These are phyloP conservation scores for Ganoderma leucocontextum DNA, from an alignment of 1,284 basidiomycete species.

Conservation along the genomic window DNA sequence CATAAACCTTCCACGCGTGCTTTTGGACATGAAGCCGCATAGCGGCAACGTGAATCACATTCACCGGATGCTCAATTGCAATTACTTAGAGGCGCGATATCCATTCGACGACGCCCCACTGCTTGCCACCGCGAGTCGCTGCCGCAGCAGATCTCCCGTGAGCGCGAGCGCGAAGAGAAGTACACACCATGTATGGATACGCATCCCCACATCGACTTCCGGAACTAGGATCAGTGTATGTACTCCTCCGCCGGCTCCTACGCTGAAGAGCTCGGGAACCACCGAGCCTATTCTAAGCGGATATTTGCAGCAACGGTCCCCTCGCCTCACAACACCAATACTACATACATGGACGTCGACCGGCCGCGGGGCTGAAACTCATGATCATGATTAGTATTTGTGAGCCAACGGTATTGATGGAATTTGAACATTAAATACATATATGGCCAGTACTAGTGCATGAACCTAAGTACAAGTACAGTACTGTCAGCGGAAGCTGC, in stretches of 20 bases:
- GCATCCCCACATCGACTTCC: background rate
- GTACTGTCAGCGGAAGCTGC: too few relatives aligned
- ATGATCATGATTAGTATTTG: too few relatives aligned
- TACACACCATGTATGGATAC: too few relatives aligned
- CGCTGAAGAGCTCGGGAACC: background rate
- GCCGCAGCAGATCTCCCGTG: background rate
- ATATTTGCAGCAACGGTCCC: background rate
- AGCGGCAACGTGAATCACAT: background rate
- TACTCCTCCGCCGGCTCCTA: background rate
- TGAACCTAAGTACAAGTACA: too few relatives aligned
- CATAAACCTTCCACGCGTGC: background rate
- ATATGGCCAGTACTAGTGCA: too few relatives aligned
- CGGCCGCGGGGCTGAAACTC: too few relatives aligned
- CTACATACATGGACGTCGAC: background rate
- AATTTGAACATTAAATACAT: background rate
- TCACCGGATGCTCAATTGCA: background rate
- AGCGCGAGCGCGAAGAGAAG: too few relatives aligned
- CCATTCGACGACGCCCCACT: background rate
- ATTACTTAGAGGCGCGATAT: too few relatives aligned
- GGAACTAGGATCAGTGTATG: background rate
- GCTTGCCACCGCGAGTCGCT: background rate
- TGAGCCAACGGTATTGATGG: background rate
- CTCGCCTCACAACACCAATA: background rate
- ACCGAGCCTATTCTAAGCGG: background rate
- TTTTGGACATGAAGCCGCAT: background rate